Evolutionary conservation across 768 basidiomycete genomes (phyloP).

Genomic region (Collybiopsis luxurians): DNA sequence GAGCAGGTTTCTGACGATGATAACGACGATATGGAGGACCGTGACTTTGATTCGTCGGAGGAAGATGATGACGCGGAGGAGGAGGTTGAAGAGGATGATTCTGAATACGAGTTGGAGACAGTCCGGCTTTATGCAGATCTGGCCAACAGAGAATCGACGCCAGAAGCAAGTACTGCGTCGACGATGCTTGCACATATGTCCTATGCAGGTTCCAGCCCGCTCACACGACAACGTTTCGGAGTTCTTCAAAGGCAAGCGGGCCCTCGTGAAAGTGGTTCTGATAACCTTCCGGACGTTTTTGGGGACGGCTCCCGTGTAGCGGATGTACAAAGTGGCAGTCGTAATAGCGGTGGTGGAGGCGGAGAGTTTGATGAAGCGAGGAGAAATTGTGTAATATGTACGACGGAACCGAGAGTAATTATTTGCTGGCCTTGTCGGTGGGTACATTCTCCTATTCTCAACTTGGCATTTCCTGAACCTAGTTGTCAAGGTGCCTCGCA

Average conservation of each 20-base stretch:
- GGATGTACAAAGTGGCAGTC: background rate
- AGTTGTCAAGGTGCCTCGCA: constrained; percentile 43
- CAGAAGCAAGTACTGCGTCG: constrained; percentile 31
- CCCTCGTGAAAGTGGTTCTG: background rate
- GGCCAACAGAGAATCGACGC: constrained; percentile 21
- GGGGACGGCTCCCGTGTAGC: too few species aligned
- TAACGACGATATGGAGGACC: constrained; percentile 22
- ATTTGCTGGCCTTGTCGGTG: constrained; percentile 88
- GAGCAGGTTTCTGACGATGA: constrained; percentile 46
- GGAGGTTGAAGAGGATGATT: constrained; percentile 24
- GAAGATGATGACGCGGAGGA: constrained; percentile 21
- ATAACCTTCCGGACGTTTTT: background rate
- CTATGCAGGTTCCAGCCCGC: constrained; percentile 33
- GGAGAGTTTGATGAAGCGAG: constrained; percentile 16
- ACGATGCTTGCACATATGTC: constrained; percentile 56
- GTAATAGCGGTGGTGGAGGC: background rate
- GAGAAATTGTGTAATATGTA: constrained; percentile 67
- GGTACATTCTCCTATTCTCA: constrained; percentile 14
- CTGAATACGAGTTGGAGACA: constrained; percentile 37
- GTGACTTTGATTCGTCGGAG: constrained; percentile 25
- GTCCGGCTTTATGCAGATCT: constrained; percentile 55
- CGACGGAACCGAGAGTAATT: constrained; percentile 61
- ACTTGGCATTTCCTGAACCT: background rate
- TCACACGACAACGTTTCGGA: constrained; percentile 51
- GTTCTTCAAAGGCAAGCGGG: constrained; percentile 24